A percentile compares a stretch with the other conserved stretches of the same genome.
Evolutionary conservation across 148 eudicot species (phyloP).

Genomic region (Polygonum maritimum): DNA sequence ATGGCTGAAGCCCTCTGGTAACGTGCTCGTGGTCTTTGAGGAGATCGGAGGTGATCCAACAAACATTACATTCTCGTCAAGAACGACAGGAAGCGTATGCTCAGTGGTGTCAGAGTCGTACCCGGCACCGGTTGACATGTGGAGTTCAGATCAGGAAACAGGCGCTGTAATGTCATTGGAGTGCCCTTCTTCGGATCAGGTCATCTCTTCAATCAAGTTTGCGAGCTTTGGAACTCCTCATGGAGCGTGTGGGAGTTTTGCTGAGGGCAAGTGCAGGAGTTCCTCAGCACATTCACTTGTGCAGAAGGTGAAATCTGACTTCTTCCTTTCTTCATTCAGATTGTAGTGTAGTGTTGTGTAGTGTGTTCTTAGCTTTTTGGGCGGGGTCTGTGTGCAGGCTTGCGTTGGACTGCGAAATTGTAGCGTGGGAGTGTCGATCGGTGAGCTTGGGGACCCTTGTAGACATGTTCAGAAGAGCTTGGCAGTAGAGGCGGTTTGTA

Average conservation of each 20-base stretch:
- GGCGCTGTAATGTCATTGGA: slow-evolving; percentile 46
- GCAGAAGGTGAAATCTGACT: slow-evolving; percentile 36
- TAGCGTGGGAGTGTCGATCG: slow-evolving; percentile 27
- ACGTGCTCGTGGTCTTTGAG: slow-evolving; percentile 70
- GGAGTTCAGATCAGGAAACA: slow-evolving; percentile 33
- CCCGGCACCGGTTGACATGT: slow-evolving; percentile 64
- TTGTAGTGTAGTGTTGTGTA: no score
- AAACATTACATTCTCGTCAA: slow-evolving; percentile 49
- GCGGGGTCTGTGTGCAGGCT: slow-evolving; percentile 19
- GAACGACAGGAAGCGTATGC: slow-evolving; percentile 57
- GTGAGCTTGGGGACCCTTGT: slow-evolving; percentile 43
- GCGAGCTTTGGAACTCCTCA: slow-evolving; percentile 92
- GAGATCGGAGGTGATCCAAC: slow-evolving; percentile 90
- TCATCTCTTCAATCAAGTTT: slow-evolving; percentile 72
- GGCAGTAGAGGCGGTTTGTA: slow-evolving; percentile 45
- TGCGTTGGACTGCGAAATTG: slow-evolving; percentile 41
- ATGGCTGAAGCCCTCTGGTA: slow-evolving; percentile 60
- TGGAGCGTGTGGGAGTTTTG: slow-evolving; percentile 72
- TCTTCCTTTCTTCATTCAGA: no score
- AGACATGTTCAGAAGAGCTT: slow-evolving; percentile 37
- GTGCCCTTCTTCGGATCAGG: slow-evolving; percentile 63
- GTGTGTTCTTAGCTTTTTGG: neutral
- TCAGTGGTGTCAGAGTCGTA: slow-evolving; percentile 69
- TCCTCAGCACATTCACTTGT: slow-evolving; percentile 43
- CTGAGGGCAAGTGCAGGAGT: slow-evolving; percentile 71